A percentile compares a stretch with the other conserved stretches of the same genome.
These are phyloP conservation scores for Solanum chaucha DNA, from an alignment of 257 asterid genomes.

Conservation along the genomic window DNA sequence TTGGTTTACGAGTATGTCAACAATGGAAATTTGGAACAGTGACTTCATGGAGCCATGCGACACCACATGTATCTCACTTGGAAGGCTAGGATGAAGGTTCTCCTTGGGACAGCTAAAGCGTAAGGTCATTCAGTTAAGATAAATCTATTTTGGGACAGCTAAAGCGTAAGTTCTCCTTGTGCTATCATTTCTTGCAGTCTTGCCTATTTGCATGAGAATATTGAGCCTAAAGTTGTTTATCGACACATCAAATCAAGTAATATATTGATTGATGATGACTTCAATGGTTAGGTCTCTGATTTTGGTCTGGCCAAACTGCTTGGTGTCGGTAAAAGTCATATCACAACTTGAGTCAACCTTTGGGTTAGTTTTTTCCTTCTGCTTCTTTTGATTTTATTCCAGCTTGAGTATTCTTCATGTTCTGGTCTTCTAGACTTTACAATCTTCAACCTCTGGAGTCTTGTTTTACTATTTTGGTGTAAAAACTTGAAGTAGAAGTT, in stretches of 20 bases:
- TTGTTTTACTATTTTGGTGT: slow-evolving; percentile 8
- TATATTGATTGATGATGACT: slow-evolving; percentile 79
- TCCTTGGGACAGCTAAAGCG: slow-evolving; percentile 60
- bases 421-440: too few relatives aligned
- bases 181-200: slow-evolving; percentile 38
- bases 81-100: slow-evolving; percentile 72
- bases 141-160: slow-evolving; percentile 90
- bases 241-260: slow-evolving; percentile 91
- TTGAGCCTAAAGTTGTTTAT: slow-evolving; percentile 92
- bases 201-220: slow-evolving; percentile 73
- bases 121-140: too few relatives aligned
- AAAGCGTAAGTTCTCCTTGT: neutral
- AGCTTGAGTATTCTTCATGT: too few relatives aligned
- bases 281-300: slow-evolving; percentile 81
- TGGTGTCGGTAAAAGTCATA: too few relatives aligned
- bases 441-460: too few relatives aligned
- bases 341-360: too few relatives aligned
- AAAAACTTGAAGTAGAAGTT: neutral
- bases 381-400: too few relatives aligned
- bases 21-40: slow-evolving; percentile 7
- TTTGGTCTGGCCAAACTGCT: slow-evolving; percentile 86
- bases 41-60: slow-evolving; percentile 93
- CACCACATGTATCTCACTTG: slow-evolving; percentile 88
- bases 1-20: slow-evolving; percentile 80
- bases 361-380: too few relatives aligned